Percentiles rank a stretch among this genome's conserved stretches.
These are phyloP conservation scores for Carallia pectinifolia DNA, from an alignment of 345 rosid species.

Conservation along the genomic window DNA sequence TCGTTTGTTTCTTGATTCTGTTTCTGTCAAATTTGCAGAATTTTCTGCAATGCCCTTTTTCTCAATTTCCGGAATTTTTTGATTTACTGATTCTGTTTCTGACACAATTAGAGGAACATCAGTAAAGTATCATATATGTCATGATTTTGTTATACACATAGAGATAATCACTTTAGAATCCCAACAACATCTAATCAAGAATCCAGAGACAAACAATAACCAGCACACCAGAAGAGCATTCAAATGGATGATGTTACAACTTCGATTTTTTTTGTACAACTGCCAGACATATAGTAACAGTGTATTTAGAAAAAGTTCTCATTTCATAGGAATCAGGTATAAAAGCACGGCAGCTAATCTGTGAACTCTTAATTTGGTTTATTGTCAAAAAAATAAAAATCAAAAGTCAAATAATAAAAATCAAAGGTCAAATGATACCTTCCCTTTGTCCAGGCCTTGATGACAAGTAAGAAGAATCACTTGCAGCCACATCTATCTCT, in stretches of 20 bases:
- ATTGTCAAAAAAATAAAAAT: background rate
- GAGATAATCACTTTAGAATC: background rate
- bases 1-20: constrained; percentile 15
- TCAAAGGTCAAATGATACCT: constrained; percentile 15
- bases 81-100: constrained; percentile 6
- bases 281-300: background rate
- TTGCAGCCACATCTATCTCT: constrained; percentile 15
- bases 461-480: constrained; percentile 1
- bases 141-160: background rate
- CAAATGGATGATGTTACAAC: too few relatives aligned
- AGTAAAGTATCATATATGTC: background rate
- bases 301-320: background rate
- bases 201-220: background rate
- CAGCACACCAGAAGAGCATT: background rate
- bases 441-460: constrained; percentile 10
- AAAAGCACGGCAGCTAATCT: background rate
- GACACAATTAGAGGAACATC: background rate
- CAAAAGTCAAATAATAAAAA: background rate
- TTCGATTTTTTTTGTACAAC: too few relatives aligned
- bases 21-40: constrained; percentile 7
- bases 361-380: background rate
- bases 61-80: background rate
- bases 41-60: constrained; percentile 9
- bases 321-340: background rate
- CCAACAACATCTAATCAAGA: background rate